Conservation (phyloP, 306 rosid species). For the Dryas alaskensis region DNA sequence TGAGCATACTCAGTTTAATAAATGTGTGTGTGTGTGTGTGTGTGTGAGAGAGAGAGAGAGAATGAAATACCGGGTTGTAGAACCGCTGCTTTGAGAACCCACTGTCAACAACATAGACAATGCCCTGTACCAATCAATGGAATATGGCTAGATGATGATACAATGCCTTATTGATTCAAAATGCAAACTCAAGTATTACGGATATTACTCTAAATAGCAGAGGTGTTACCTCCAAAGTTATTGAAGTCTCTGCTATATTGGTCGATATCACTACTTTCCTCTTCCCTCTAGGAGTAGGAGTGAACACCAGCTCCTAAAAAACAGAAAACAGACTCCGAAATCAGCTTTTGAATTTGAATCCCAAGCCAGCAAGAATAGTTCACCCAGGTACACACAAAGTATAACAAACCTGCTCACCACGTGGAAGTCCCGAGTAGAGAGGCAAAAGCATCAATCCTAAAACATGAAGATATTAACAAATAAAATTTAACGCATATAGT, state of each 20-base stretch:
- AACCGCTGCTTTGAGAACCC: slow-evolving; percentile 92
- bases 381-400: slow-evolving; percentile 22
- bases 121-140: slow-evolving; percentile 57
- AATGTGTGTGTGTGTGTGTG: neutral
- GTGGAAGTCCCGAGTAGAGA: slow-evolving; percentile 92
- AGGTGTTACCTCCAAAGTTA: slow-evolving; percentile 79
- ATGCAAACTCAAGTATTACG: slow-evolving; percentile 13
- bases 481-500: neutral
- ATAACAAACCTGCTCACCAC: slow-evolving; percentile 74
- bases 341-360: slow-evolving; percentile 20
- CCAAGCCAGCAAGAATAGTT: slow-evolving; percentile 6
- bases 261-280: slow-evolving; percentile 91
- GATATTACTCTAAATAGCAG: slow-evolving; percentile 9
- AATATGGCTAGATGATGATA: slow-evolving; percentile 22
- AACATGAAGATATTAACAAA: slow-evolving; percentile 19
- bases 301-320: slow-evolving; percentile 73
- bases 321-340: slow-evolving; percentile 19
- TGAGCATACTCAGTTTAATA: neutral
- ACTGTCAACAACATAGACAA: slow-evolving; percentile 90
- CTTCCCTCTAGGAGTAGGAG: slow-evolving; percentile 87
- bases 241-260: slow-evolving; percentile 93
- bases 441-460: slow-evolving; percentile 77
- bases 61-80: slow-evolving; percentile 74
- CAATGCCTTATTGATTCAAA: slow-evolving; percentile 9
- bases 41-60: slow-evolving; percentile 4